Evolutionary conservation across 169 alveolate species (phyloP), one percentile per base, ranked within the genome.

Genomic region (Babesia ovata): DNA sequence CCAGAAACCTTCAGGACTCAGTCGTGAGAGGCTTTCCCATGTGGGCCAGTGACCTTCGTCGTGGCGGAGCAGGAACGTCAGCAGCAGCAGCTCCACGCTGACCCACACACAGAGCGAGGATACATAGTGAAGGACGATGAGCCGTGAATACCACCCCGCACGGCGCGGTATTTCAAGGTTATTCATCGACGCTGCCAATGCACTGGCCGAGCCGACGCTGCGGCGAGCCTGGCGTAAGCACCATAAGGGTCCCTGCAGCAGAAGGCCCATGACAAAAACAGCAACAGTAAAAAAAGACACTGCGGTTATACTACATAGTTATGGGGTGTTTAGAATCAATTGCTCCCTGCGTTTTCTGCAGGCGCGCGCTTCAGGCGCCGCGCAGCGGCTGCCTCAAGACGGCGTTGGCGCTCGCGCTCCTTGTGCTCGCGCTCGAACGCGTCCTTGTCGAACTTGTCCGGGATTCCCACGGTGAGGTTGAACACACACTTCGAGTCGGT

Each of bases 401-500:
- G 59, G 44, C 79, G 72, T 45, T 67, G 78, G 46, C 79, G 78
- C 87, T 74, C 85, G 65, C 60, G 42, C 72, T 83, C 90, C 82
- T 75, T 75, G 63, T 75, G 86, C 42, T 61, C 70, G 49, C 26
- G 79, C 71, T 71, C 58, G 63, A 61, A 58, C 50, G 48, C 56
- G 67, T 58, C 72, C 65, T 75, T 81, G 58, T 74, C 83, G 22
- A 69, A 70, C 52, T 85, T 79, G 65, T 91, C 94, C 60, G 79
- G 82, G n/a, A 91, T 70, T 9, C 92, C 79, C 29, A 88, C 88
- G 11, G 94, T 91, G 26, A 91, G 82, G 49, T 91, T 91, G 72
- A 81, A 91, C 21, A 88, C 84, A 0, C 75, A 79, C 21, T 44
- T 65, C 17, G 71, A 61, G 16, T 63, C 85, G 22, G 93, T 86